phyloP scores from a whole-genome alignment of 164 flowering plant species.

The Kalanchoe fedtschenkoi region DNA sequence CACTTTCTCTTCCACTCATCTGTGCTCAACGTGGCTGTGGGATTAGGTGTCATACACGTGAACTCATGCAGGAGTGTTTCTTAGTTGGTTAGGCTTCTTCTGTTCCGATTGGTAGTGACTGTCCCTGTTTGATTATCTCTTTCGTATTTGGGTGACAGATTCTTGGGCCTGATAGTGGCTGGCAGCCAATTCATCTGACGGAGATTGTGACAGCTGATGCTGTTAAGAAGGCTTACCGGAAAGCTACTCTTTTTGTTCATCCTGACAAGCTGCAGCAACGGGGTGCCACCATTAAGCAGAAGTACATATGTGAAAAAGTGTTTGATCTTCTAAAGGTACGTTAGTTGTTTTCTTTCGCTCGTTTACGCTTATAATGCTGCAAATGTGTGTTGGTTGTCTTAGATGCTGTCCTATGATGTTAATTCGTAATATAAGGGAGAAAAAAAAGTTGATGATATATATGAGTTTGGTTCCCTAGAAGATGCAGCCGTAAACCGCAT shows the following conservation, averaged over 20 bases:
- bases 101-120: not conserved
- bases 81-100: not conserved
- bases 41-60: not conserved
- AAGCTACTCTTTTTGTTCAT: slow-evolving; percentile 83
- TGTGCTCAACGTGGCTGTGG: not conserved
- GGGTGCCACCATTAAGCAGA: slow-evolving; percentile 80
- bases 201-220: slow-evolving; percentile 67
- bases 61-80: not conserved
- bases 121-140: not conserved
- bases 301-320: slow-evolving; percentile 88
- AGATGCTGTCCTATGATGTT: not conserved
- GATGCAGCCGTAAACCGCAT: not conserved
- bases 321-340: slow-evolving; percentile 90
- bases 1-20: too few species aligned
- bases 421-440: not conserved
- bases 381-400: too few species aligned
- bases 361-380: not conserved
- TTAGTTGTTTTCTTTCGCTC: slow-evolving; percentile 1
- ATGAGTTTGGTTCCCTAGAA: not conserved
- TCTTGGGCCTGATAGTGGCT: slow-evolving; percentile 84
- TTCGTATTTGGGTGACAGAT: slow-evolving; percentile 38
- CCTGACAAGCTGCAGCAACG: slow-evolving; percentile 94
- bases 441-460: too few species aligned
- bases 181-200: slow-evolving; percentile 81
- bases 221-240: slow-evolving; percentile 82